Conservation (phyloP, 805 yeast species). For the Maudiozyma turicensis region DNA sequence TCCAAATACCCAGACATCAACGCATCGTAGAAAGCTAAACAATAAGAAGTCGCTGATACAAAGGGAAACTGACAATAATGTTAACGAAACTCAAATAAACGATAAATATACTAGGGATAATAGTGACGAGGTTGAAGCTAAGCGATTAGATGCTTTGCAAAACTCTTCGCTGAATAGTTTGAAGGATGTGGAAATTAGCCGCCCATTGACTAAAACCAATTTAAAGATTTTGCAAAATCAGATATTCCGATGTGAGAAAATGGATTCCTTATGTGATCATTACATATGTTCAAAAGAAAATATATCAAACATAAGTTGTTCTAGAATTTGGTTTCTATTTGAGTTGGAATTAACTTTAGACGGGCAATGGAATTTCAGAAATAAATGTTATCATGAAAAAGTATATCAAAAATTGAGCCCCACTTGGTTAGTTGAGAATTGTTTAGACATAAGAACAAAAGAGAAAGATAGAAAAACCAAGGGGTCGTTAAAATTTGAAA, state of each 20-base stretch:
- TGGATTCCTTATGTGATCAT: conserved; percentile 10
- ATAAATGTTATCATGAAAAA: conserved; percentile 18
- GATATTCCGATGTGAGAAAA: conserved; percentile 12
- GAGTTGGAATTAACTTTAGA: conserved; percentile 25
- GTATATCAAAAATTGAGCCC: conserved; percentile 18
- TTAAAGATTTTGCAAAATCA: conserved; percentile 16
- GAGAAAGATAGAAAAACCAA: neutral
- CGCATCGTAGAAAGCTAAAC: neutral
- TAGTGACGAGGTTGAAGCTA: conserved; percentile 1
- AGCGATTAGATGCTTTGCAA: neutral
- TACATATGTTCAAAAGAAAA: conserved; percentile 12
- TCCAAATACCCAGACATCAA: neutral
- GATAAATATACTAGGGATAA: neutral
- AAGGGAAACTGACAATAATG: neutral
- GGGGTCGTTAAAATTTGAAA: conserved; percentile 4
- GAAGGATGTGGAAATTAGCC: neutral
- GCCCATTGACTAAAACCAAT: conserved; percentile 11
- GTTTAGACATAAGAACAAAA: conserved; percentile 1
- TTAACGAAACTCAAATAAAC: too few species aligned
- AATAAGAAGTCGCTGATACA: neutral
- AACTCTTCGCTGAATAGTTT: neutral
- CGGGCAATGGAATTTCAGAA: conserved; percentile 20
- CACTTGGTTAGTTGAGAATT: conserved; percentile 15
- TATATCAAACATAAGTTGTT: conserved; percentile 6
- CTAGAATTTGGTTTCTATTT: conserved; percentile 24